A percentile compares a stretch with the other conserved stretches of the same genome.
phyloP scores from a whole-genome alignment of 2,329 filamentous ascomycete species.

The Ascomycota sp. region DNA sequence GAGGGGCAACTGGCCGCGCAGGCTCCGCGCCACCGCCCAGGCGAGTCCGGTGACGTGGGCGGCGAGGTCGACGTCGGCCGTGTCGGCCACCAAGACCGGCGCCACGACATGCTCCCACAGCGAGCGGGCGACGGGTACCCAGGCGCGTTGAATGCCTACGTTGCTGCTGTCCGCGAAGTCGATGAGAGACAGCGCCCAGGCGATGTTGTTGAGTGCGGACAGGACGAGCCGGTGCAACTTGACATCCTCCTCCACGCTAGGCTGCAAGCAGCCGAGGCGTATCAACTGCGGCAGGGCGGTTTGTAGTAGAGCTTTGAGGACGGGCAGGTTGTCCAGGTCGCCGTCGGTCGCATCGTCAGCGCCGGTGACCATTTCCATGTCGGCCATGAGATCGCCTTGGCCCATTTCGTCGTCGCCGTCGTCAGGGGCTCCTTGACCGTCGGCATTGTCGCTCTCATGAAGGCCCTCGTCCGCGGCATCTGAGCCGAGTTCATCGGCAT shows the following conservation, averaged over 20 bases:
- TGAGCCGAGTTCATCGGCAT: constrained; percentile 15
- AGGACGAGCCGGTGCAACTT: constrained; percentile 32
- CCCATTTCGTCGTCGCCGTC: constrained; percentile 32
- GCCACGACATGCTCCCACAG: constrained; percentile 38
- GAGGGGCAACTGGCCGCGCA: constrained; percentile 27
- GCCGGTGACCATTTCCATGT: constrained; percentile 44
- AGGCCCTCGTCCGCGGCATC: constrained; percentile 13
- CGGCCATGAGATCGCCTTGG: constrained; percentile 35
- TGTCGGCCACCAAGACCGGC: constrained; percentile 37
- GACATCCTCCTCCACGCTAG: constrained; percentile 19
- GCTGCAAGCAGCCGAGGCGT: constrained; percentile 20
- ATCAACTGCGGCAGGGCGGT: constrained; percentile 22
- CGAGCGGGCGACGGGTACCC: constrained; percentile 29
- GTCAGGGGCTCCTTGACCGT: constrained; percentile 13
- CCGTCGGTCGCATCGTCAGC: constrained; percentile 19
- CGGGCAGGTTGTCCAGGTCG: constrained; percentile 29
- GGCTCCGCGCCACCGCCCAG: constrained; percentile 40
- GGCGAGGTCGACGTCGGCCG: constrained; percentile 40
- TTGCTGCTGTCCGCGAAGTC: constrained; percentile 36
- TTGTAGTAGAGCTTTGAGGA: constrained; percentile 22
- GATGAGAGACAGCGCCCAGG: constrained; percentile 43
- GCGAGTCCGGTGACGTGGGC: constrained; percentile 42
- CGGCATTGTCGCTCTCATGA: constrained; percentile 18
- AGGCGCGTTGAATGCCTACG: constrained; percentile 27
- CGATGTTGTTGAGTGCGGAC: constrained; percentile 43